phyloP scores from a whole-genome alignment of 2,329 filamentous ascomycete genomes.

The Aspergillus sp. region DNA sequence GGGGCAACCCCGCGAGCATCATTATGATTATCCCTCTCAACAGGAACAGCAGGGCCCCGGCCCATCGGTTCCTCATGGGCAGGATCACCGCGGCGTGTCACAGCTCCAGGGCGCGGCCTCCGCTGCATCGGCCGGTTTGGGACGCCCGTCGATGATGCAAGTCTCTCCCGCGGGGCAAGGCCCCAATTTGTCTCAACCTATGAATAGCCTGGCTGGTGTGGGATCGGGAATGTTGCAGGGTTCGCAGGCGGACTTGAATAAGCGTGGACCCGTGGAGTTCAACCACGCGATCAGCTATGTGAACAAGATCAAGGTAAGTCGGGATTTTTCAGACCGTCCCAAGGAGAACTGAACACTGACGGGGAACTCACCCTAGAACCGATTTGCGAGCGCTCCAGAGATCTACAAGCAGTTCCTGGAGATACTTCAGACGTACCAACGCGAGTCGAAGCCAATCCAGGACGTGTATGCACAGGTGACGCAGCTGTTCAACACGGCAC shows the following conservation, averaged over 20 bases:
- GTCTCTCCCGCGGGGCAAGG: slow-evolving; percentile 43
- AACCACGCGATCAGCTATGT: slow-evolving; percentile 99
- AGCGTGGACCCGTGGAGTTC: slow-evolving; percentile 93
- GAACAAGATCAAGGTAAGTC: slow-evolving; percentile 93
- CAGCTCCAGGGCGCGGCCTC: slow-evolving; percentile 65
- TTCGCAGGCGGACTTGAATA: slow-evolving; percentile 62
- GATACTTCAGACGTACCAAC: slow-evolving; percentile 95
- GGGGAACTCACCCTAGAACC: slow-evolving; percentile 61
- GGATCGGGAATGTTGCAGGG: slow-evolving; percentile 57
- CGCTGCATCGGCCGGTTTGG: slow-evolving; percentile 51
- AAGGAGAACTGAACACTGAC: neutral
- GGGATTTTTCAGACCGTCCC: neutral
- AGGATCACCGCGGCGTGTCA: slow-evolving; percentile 64
- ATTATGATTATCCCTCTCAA: slow-evolving; percentile 42
- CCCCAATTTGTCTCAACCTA: slow-evolving; percentile 48
- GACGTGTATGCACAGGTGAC: slow-evolving; percentile 98
- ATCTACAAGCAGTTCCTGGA: slow-evolving; percentile 99
- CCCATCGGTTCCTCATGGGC: slow-evolving; percentile 53
- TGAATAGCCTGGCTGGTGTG: slow-evolving; percentile 61
- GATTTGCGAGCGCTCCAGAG: slow-evolving; percentile 92
- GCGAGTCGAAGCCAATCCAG: slow-evolving; percentile 96
- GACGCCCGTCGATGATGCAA: slow-evolving; percentile 50
- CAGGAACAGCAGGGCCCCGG: slow-evolving; percentile 48
- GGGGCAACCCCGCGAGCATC: slow-evolving; percentile 40
- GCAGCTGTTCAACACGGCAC: slow-evolving; percentile 85